Percentiles rank a stretch among this genome's conserved stretches.
Evolutionary conservation across 805 yeast species (phyloP).

Genomic region (Metschnikowia noctiluminum): DNA sequence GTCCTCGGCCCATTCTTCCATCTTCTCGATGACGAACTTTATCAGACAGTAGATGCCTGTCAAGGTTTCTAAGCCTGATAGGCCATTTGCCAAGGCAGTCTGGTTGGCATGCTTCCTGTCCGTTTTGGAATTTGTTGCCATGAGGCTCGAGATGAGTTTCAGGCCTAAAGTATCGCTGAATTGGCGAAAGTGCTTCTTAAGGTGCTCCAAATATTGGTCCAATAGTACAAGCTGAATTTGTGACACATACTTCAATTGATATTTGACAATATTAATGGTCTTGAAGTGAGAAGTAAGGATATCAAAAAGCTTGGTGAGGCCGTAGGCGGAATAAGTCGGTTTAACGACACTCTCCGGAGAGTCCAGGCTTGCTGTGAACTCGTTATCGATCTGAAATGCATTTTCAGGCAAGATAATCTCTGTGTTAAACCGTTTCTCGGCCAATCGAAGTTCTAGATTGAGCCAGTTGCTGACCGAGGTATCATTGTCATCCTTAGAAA

Average conservation of each 20-base stretch:
- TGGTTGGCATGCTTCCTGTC: conserved; percentile 63
- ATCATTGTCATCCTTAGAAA: conserved; percentile 33
- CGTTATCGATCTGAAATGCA: conserved; percentile 59
- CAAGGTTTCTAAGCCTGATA: conserved; percentile 27
- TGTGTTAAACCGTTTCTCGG: conserved; percentile 44
- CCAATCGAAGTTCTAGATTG: conserved; percentile 48
- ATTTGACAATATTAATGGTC: conserved; percentile 47
- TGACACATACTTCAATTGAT: conserved; percentile 51
- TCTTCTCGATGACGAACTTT: conserved; percentile 24
- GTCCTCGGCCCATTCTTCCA: conserved; percentile 39
- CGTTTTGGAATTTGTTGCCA: conserved; percentile 22
- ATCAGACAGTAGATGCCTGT: conserved; percentile 36
- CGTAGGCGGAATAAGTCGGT: conserved; percentile 64
- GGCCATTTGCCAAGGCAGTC: conserved; percentile 80
- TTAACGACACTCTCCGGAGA: conserved; percentile 17
- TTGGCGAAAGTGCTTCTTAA: conserved; percentile 35
- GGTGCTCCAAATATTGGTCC: conserved; percentile 44
- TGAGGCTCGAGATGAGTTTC: conserved; percentile 30
- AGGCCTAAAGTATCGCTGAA: conserved; percentile 38
- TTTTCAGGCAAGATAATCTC: conserved; percentile 47
- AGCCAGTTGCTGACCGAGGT: conserved; percentile 46
- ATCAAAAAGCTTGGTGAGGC: conserved; percentile 54
- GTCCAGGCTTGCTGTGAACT: conserved; percentile 28
- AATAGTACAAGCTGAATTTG: conserved; percentile 57
- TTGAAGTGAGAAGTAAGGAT: conserved; percentile 54